Evolutionary conservation across 208 protist species (phyloP).

Genomic region (Leishmania major): DNA sequence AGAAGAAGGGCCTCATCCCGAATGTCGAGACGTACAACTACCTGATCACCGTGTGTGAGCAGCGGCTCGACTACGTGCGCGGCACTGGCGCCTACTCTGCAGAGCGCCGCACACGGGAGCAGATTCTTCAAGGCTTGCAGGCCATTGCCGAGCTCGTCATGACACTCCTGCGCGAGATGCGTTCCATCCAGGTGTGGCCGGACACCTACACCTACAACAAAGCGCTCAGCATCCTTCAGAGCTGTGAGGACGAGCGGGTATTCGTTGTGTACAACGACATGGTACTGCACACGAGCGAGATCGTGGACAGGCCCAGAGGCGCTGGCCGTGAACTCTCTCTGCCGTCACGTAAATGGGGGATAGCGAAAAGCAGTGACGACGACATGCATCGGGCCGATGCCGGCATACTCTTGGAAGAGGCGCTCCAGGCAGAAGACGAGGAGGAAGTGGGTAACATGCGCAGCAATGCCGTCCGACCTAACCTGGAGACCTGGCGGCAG

Average conservation of each 20-base stretch:
- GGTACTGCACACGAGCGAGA: slow-evolving; percentile 15
- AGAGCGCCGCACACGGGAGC: slow-evolving; percentile 58
- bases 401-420: slow-evolving; percentile 44
- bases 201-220: slow-evolving; percentile 93
- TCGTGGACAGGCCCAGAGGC: not conserved
- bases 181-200: slow-evolving; percentile 58
- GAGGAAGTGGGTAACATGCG: slow-evolving; percentile 56
- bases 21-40: slow-evolving; percentile 93
- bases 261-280: slow-evolving; percentile 73
- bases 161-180: slow-evolving; percentile 83
- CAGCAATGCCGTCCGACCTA: slow-evolving; percentile 54
- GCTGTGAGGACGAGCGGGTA: slow-evolving; percentile 69
- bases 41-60: slow-evolving; percentile 78
- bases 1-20: slow-evolving; percentile 78
- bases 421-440: slow-evolving; percentile 52
- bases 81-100: slow-evolving; percentile 43
- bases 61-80: slow-evolving; percentile 83
- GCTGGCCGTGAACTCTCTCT: not conserved
- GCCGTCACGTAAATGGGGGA: not conserved
- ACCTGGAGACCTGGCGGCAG: slow-evolving; percentile 75
- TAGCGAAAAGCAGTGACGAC: not conserved
- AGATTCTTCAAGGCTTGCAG: slow-evolving; percentile 50
- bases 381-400: not conserved
- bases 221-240: slow-evolving; percentile 56
- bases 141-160: slow-evolving; percentile 75